These are phyloP conservation scores for Saturnispora gosingensis DNA, from an alignment of 805 yeast species.

Conservation along the genomic window DNA sequence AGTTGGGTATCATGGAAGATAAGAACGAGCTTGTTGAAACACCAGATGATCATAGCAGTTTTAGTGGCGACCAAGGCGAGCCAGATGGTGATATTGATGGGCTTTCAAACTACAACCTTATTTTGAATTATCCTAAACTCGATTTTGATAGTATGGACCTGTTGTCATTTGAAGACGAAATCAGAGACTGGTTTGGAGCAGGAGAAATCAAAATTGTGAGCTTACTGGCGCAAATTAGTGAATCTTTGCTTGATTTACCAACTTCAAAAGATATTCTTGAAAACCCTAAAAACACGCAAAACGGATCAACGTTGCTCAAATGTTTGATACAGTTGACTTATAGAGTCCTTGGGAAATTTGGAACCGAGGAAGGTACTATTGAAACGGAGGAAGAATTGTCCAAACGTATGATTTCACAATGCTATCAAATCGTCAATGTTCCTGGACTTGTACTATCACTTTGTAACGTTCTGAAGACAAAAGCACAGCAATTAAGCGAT, in stretches of 20 bases:
- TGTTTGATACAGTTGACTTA: slow-evolving; percentile 6
- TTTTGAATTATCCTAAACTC: slow-evolving; percentile 33
- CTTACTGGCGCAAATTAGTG: slow-evolving; percentile 9
- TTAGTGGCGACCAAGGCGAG: slow-evolving; percentile 15
- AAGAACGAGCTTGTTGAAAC: slow-evolving; percentile 26
- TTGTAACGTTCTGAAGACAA: slow-evolving; percentile 2
- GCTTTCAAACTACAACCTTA: slow-evolving; percentile 25
- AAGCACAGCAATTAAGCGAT: slow-evolving; percentile 16
- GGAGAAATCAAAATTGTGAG: slow-evolving; percentile 23
- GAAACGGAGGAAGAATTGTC: slow-evolving; percentile 14
- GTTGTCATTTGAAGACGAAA: slow-evolving; percentile 31
- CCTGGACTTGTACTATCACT: slow-evolving; percentile 12
- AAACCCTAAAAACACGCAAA: neutral
- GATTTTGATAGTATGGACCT: slow-evolving; percentile 34
- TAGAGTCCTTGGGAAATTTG: slow-evolving; percentile 11
- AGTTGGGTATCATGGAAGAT: slow-evolving; percentile 24
- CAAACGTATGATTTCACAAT: slow-evolving; percentile 18
- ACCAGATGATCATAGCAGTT: slow-evolving; percentile 18
- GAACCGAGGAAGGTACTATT: slow-evolving; percentile 5
- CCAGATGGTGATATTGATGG: slow-evolving; percentile 27
- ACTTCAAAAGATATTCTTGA: neutral
- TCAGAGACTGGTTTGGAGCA: slow-evolving; percentile 31
- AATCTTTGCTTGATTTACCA: neutral
- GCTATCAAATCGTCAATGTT: slow-evolving; percentile 15
- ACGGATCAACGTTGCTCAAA: neutral